A percentile compares a stretch with the other conserved stretches of the same genome.
These are phyloP conservation scores for Fusarium sp. DNA, from an alignment of 2,329 filamentous ascomycete genomes.

Conservation along the genomic window DNA sequence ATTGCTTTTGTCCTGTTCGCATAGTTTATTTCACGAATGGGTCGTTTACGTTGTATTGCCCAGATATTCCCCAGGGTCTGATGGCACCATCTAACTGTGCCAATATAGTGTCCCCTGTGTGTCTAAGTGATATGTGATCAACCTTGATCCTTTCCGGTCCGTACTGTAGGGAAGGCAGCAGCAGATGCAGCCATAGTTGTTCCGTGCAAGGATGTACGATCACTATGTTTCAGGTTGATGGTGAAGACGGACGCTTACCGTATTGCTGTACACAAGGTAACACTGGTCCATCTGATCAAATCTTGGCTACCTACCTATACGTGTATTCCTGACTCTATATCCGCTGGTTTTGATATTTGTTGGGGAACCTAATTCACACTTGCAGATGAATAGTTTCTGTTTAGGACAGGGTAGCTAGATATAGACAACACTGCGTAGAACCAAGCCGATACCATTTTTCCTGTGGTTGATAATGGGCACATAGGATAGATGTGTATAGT, in stretches of 20 bases:
- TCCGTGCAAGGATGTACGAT: constrained; percentile 20
- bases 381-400: background rate
- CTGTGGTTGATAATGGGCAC: background rate
- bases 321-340: background rate
- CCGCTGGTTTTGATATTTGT: background rate
- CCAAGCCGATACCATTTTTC: background rate
- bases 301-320: background rate
- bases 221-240: constrained; percentile 42
- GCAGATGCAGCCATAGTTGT: constrained; percentile 19
- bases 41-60: constrained; percentile 17
- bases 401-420: background rate
- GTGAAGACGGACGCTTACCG: constrained; percentile 23
- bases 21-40: background rate
- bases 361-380: background rate
- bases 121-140: constrained; percentile 2
- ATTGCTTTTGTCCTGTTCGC: background rate
- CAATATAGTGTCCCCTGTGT: background rate
- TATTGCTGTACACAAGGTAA: background rate
- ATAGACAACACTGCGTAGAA: background rate
- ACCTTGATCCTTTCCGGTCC: constrained; percentile 4
- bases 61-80: constrained; percentile 25
- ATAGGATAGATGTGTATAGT: background rate
- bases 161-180: constrained; percentile 4
- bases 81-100: constrained; percentile 7
- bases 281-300: background rate